Base-by-base conservation (phyloP, 495 filamentous ascomycete genomes). In the Penicillium tannophilum region DNA sequence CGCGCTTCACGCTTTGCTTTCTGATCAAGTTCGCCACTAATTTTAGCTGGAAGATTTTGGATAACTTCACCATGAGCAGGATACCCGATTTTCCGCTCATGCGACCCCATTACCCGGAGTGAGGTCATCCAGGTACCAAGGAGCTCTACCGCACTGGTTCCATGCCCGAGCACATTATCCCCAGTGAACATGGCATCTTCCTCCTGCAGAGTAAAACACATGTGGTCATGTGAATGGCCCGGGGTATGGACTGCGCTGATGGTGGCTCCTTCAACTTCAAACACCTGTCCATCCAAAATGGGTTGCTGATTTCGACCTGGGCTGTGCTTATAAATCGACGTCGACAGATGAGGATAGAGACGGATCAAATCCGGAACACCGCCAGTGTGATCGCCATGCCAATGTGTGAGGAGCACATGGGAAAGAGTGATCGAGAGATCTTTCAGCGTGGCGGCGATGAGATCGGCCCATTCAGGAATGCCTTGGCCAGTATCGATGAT, bases 111-210 rank as follows among this genome's bases (percentile, higher is more conserved):
- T 2, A 31, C 55, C 4, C 58, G 52, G 8, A 80, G 63, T 16
- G 49, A 70, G 10, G 56, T 50, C 76, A 79, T 79, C 31, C 67
- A 80, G 8, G 46, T 52, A 7, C 68, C 64, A 0, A 82, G 71
- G 5, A 78, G 61, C 56, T 79, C 76, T 1, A 54, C 60, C 4
- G 59, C 63, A 11, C 57, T 61, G 50, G 26, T 50, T 26, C 78
- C 79, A 55, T 82, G 77, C 0, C 77, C 78, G 3, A 82, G 74
- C 7, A 80, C 54, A 59, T 78, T 95, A 67, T 96, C 92, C 10
- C 90, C 92, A 0, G 91, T 94, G 74, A 96, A 94, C 76, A 96
- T 77, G 23, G 88, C 90, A 55, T 88, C 79, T 57, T 91, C 87
- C 52, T 87, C 80, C 20, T 74, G 64, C 2, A 81, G 62, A 3